These are phyloP conservation scores for Tolypocladium ophioglossoides DNA, from an alignment of 2,329 filamentous ascomycete genomes.

Conservation along the genomic window DNA sequence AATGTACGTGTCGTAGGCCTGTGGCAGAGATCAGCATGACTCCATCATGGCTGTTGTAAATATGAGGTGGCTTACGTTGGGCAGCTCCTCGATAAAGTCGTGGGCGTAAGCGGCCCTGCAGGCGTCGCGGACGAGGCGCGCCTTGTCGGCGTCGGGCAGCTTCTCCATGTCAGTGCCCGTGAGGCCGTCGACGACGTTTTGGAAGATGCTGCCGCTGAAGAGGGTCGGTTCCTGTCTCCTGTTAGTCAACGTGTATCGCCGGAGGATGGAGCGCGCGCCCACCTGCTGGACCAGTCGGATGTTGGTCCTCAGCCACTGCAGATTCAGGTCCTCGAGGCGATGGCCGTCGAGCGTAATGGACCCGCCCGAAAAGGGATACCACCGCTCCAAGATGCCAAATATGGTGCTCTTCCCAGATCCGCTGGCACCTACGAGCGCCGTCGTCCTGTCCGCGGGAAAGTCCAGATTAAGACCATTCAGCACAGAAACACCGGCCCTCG, in stretches of 20 bases:
- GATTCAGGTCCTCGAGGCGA: constrained; percentile 30
- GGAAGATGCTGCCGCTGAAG: constrained; percentile 40
- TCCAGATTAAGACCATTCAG: constrained; percentile 30
- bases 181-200: constrained; percentile 42
- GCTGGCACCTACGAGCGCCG: constrained; percentile 46
- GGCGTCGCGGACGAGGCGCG: constrained; percentile 32
- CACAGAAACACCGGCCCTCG: constrained; percentile 38
- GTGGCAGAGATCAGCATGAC: too few species aligned
- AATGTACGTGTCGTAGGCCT: constrained; percentile 50
- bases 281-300: constrained; percentile 39
- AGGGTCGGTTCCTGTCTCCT: constrained; percentile 36
- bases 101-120: constrained; percentile 40
- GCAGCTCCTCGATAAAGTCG: constrained; percentile 40
- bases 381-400: constrained; percentile 46
- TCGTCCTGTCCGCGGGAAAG: constrained; percentile 35
- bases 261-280: background rate
- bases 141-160: constrained; percentile 30
- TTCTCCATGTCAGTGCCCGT: constrained; percentile 24
- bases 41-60: background rate
- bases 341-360: constrained; percentile 32
- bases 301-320: constrained; percentile 42
- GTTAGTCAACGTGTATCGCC: background rate
- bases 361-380: constrained; percentile 42
- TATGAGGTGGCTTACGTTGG: constrained; percentile 14
- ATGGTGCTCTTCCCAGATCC: constrained; percentile 50